A percentile compares a stretch with the other conserved stretches of the same genome.
phyloP scores from a whole-genome alignment of 106 monocot species.

The Phalaenopsis aphrodite region DNA sequence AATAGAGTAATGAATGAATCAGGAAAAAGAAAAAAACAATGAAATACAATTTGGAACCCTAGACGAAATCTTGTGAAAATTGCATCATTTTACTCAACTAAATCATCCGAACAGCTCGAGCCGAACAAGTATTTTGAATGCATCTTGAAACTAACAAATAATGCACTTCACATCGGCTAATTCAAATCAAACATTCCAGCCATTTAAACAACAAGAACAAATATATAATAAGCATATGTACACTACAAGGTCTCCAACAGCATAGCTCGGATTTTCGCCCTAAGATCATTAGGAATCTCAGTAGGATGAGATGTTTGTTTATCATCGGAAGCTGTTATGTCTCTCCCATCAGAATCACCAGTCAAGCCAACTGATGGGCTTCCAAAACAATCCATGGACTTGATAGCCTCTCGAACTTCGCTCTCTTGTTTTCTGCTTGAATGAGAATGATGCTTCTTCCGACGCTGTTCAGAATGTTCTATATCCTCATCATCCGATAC shows the following conservation, averaged over 20 bases:
- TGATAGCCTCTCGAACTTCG: background rate
- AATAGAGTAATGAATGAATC: no score
- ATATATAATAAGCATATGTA: no score
- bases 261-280: slow-evolving; percentile 90
- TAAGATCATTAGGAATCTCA: slow-evolving; percentile 61
- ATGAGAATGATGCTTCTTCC: slow-evolving; percentile 18
- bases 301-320: slow-evolving; percentile 18
- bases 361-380: background rate
- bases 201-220: background rate
- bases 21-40: no score
- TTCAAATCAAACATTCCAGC: background rate
- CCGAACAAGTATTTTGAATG: no score
- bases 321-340: background rate
- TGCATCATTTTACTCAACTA: no score
- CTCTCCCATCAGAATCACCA: background rate
- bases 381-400: background rate
- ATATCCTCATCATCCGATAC: slow-evolving; percentile 31
- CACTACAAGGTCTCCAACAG: slow-evolving; percentile 56
- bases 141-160: background rate
- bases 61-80: no score
- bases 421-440: slow-evolving; percentile 15
- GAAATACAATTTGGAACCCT: no score
- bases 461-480: slow-evolving; percentile 10
- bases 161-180: background rate
- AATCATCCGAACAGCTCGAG: no score